Base-by-base conservation (phyloP, 768 basidiomycete species). In the Mycena alexandri region DNA sequence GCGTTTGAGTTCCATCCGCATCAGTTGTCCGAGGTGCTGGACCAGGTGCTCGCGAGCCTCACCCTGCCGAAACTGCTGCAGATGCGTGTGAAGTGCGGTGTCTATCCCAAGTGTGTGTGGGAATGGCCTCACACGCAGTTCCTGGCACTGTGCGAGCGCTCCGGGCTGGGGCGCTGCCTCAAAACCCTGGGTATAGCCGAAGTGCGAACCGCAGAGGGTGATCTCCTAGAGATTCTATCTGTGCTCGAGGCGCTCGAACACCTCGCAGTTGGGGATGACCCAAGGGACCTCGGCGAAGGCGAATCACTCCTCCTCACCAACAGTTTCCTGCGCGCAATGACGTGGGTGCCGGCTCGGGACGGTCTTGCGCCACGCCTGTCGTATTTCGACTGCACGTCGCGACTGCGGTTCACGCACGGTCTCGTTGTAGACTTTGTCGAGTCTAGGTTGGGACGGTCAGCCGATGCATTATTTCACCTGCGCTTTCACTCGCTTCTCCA, bases 111-210 rank as follows among this genome's bases (percentile, higher is more conserved):
- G 7, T 21, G 42, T 17, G 38, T 50, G 10, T 22, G 41, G 34
- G 46, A 56, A 3, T 65, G 63, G 63, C 63, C 63, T 1, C 63
- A 65, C 41, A 24, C 41, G 10, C 47, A 50, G 42, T 65, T 65
- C 29, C 55, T 65, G n/a, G 47, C 17, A 6, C 33, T 65, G 25
- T 65, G 24, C 33, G 25, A 36, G 47, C 63, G 63, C 38, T 65
- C 63, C 10, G 24, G n/a, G 16, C 24, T 63, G 9, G 21, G 46
- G 24, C 52, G 33, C 12, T 63, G 53, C 36, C 62, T 63, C 62
- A 63, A 54, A 56, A 29, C 29, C 1, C 24, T 63, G 34, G 21
- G 41, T 10, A 55, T 63, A 5, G 62, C 53, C 24, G 62, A 63
- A 14, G 53, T 63, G 3, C 44, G 29, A 16, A 56, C 56, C 16